Conservation (phyloP, 495 filamentous ascomycete genomes). For the Xanthoparmelia taractica region DNA sequence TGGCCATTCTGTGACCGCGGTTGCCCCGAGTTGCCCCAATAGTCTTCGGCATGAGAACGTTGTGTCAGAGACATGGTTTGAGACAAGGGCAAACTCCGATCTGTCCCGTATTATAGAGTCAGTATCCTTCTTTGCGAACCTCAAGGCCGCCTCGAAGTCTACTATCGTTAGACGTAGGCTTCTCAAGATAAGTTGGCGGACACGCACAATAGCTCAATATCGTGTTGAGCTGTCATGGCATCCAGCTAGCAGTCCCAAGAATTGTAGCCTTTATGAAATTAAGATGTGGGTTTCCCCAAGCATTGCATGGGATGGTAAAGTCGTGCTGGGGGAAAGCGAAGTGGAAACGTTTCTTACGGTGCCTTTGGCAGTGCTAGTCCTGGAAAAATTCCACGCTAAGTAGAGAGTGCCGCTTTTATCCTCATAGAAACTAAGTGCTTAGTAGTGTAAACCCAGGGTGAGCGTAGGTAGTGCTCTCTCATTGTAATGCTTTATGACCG, state of each 20-base stretch:
- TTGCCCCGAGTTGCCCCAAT: constrained; percentile 15
- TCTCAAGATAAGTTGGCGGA: background rate
- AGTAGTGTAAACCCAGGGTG: too few species aligned
- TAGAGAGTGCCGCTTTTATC: too few species aligned
- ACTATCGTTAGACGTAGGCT: background rate
- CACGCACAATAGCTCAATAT: background rate
- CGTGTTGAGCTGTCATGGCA: constrained; percentile 7
- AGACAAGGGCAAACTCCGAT: background rate
- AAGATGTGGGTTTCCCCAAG: background rate
- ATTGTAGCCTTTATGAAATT: too few species aligned
- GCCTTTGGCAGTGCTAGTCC: too few species aligned
- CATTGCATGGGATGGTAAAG: background rate
- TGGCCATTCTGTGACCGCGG: constrained; percentile 27
- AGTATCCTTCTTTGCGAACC: background rate
- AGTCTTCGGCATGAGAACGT: constrained; percentile 13
- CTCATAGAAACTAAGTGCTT: too few species aligned
- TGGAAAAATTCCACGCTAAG: too few species aligned
- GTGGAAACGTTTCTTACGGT: background rate
- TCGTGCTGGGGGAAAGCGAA: background rate
- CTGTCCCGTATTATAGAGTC: background rate
- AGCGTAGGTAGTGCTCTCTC: too few species aligned
- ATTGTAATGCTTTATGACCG: too few species aligned
- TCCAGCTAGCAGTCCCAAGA: background rate
- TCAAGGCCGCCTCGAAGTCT: background rate
- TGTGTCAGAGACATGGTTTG: constrained; percentile 14